These are phyloP conservation scores for Suhomyces maxii DNA, from an alignment of 1,139 yeast genomes.

Conservation along the genomic window DNA sequence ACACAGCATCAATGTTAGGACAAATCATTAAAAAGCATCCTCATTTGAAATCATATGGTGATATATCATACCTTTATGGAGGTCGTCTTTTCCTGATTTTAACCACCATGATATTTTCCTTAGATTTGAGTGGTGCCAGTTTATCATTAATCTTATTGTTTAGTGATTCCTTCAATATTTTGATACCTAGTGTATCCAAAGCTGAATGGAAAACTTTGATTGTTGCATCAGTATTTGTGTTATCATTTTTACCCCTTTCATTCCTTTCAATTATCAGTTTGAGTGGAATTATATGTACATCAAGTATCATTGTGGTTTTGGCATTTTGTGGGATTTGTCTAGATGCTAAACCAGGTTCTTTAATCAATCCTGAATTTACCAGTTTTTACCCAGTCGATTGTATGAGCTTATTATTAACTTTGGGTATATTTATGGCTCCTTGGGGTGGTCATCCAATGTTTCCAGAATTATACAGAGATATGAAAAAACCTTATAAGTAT, in stretches of 20 bases:
- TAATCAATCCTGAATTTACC: constrained; percentile 52
- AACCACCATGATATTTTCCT: constrained; percentile 68
- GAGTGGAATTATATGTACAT: constrained; percentile 72
- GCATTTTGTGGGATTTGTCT: constrained; percentile 64
- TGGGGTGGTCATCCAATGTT: constrained; percentile 92
- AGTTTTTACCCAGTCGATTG: constrained; percentile 54
- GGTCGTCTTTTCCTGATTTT: constrained; percentile 51
- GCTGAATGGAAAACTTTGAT: constrained; percentile 51
- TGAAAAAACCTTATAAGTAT: constrained; percentile 68
- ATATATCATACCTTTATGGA: constrained; percentile 46
- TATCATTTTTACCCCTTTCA: constrained; percentile 74
- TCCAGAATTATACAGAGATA: constrained; percentile 76
- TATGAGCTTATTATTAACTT: constrained; percentile 53
- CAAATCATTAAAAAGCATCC: constrained; percentile 30
- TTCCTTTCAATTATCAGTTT: constrained; percentile 71
- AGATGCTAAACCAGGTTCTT: constrained; percentile 62
- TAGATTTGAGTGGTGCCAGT: constrained; percentile 79
- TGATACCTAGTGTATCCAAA: constrained; percentile 55
- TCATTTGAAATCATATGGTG: constrained; percentile 40
- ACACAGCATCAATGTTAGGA: constrained; percentile 62
- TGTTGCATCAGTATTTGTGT: constrained; percentile 50
- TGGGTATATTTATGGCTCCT: constrained; percentile 81
- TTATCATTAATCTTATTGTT: constrained; percentile 75
- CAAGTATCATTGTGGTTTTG: constrained; percentile 59
- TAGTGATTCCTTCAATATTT: constrained; percentile 76